Percentiles rank a stretch among this genome's conserved stretches.
These are phyloP conservation scores for Dendrobium officinale DNA, from an alignment of 106 monocot genomes.

Conservation along the genomic window DNA sequence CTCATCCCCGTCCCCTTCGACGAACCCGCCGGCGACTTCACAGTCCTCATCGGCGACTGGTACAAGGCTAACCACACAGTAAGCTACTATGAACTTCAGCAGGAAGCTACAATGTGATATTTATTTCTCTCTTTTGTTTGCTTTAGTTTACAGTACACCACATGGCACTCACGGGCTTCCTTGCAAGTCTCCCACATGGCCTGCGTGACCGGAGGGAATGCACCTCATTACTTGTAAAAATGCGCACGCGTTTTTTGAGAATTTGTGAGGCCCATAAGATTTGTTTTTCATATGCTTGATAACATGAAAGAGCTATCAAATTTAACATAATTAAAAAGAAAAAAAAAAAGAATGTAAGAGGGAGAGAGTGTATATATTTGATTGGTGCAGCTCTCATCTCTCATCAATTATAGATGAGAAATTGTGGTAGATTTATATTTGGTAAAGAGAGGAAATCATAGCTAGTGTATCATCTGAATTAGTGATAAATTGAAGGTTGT, in stretches of 20 bases:
- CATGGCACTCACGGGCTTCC: background rate
- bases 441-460: too few species aligned
- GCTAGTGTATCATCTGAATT: too few species aligned
- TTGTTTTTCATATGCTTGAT: too few species aligned
- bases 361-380: too few species aligned
- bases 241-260: background rate
- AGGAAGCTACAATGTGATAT: too few species aligned
- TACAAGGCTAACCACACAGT: slow-evolving; percentile 59
- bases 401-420: too few species aligned
- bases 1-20: slow-evolving; percentile 62
- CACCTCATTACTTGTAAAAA: background rate
- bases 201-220: background rate
- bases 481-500: too few species aligned
- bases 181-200: background rate
- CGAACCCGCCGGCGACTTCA: slow-evolving; percentile 50
- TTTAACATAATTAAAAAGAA: too few species aligned
- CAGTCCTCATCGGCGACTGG: slow-evolving; percentile 70
- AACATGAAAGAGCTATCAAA: too few species aligned
- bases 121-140: background rate
- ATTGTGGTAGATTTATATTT: too few species aligned
- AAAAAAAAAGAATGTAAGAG: too few species aligned
- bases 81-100: background rate
- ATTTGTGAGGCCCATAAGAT: background rate
- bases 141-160: background rate
- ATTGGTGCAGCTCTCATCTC: too few species aligned